Percentiles rank a stretch among this genome's conserved stretches.
Conservation (phyloP, 306 rosid genomes). For the Cucumis melo region DNA sequence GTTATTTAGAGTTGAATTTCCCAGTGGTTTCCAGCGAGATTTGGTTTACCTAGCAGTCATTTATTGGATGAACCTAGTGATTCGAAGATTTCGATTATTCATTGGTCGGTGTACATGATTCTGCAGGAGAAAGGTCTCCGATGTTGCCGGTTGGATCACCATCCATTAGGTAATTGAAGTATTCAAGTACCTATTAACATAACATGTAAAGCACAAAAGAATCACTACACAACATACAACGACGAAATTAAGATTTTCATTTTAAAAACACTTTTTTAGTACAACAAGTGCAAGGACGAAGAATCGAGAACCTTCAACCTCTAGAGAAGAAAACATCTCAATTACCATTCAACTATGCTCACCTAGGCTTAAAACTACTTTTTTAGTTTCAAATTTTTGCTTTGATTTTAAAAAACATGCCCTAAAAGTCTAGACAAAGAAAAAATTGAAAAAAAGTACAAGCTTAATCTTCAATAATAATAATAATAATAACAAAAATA, state of each 20-base stretch:
- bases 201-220: not conserved
- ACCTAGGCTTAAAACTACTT: too few species aligned
- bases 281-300: too few species aligned
- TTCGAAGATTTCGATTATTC: conserved; percentile 2
- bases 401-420: too few species aligned
- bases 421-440: too few species aligned
- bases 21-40: not conserved
- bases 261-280: too few species aligned
- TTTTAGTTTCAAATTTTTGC: too few species aligned
- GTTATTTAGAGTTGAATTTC: not conserved
- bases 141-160: conserved; percentile 19
- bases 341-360: too few species aligned
- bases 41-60: not conserved
- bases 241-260: not conserved
- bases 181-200: conserved; percentile 39
- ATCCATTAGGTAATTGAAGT: conserved; percentile 24
- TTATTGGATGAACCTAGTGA: not conserved
- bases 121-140: conserved; percentile 27
- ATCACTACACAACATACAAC: not conserved
- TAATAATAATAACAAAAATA: too few species aligned
- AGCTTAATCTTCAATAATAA: too few species aligned
- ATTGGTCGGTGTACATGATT: conserved; percentile 29
- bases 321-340: too few species aligned
- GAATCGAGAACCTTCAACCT: too few species aligned
- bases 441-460: too few species aligned